Percentiles rank a stretch among this genome's conserved stretches.
Conservation (phyloP, 2,329 filamentous ascomycete species). For the Xylariaceae sp. region DNA sequence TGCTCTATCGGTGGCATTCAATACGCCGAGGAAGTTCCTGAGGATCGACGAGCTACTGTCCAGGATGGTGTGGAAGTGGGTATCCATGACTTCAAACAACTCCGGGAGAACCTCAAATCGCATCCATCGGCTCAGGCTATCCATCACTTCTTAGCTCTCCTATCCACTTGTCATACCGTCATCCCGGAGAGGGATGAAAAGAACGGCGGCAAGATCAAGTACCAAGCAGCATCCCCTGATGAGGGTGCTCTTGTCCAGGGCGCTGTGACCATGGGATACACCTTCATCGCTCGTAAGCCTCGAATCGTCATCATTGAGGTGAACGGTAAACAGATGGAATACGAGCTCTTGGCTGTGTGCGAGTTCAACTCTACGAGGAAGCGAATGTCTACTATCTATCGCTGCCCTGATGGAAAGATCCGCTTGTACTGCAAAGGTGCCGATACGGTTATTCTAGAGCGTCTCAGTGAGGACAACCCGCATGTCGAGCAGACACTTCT, state of each 20-base stretch:
- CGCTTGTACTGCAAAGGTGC: conserved; percentile 93
- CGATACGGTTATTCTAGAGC: conserved; percentile 94
- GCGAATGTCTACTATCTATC: conserved; percentile 95
- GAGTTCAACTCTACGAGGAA: conserved; percentile 98
- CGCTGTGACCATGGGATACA: conserved; percentile 78
- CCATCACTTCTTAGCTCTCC: conserved; percentile 78
- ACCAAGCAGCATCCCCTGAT: conserved; percentile 94
- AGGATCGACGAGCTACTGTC: conserved; percentile 77
- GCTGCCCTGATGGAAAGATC: conserved; percentile 93
- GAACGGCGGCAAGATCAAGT: conserved; percentile 79
- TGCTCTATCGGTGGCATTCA: conserved; percentile 89
- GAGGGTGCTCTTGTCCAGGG: conserved; percentile 96
- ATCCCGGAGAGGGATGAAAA: conserved; percentile 85
- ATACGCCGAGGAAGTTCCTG: conserved; percentile 86
- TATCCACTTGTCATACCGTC: conserved; percentile 92
- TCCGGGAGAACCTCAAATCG: conserved; percentile 62
- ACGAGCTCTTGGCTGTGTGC: conserved; percentile 90
- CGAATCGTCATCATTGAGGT: conserved; percentile 79
- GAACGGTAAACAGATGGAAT: conserved; percentile 68
- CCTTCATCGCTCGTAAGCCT: conserved; percentile 85
- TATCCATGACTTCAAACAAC: conserved; percentile 75
- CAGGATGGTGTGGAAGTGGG: conserved; percentile 72
- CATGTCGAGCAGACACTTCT: conserved; percentile 85
- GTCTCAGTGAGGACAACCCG: conserved; percentile 75
- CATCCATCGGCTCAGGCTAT: conserved; percentile 49